Conservation (phyloP, 2,329 filamentous ascomycete species). For the Helicocarpus griseus region DNA sequence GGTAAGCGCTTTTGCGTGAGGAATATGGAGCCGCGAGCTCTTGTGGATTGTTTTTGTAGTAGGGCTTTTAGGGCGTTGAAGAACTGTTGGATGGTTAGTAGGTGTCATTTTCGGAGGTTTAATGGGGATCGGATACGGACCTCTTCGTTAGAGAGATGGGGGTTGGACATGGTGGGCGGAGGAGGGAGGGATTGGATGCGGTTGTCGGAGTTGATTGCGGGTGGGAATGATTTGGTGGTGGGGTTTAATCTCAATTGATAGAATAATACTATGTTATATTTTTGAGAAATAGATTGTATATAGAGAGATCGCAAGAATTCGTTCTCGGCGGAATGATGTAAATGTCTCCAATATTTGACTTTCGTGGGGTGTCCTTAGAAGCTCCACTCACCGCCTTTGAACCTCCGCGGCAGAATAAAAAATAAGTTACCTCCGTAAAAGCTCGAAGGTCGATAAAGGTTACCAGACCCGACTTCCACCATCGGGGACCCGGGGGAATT, state of each 20-base stretch:
- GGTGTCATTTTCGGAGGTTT: background rate
- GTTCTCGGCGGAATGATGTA: background rate
- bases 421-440: too few relatives aligned
- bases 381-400: background rate
- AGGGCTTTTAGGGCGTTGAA: constrained; percentile 32
- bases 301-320: too few relatives aligned
- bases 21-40: constrained; percentile 34
- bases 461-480: background rate
- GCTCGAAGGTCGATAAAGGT: too few relatives aligned
- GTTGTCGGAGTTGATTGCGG: background rate
- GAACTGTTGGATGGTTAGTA: constrained; percentile 25
- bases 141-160: constrained; percentile 33
- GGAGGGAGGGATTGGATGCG: background rate
- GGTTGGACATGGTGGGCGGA: background rate
- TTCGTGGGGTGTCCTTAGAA: background rate
- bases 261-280: background rate
- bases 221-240: background rate
- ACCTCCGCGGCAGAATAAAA: constrained; percentile 3
- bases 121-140: constrained; percentile 17
- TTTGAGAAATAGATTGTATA: background rate
- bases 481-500: constrained; percentile 8
- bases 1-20: constrained; percentile 34
- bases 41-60: constrained; percentile 29
- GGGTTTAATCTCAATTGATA: background rate
- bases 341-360: background rate